Percentiles rank a stretch among this genome's conserved stretches.
phyloP scores from a whole-genome alignment of 768 basidiomycete genomes.

The Mycena venus region DNA sequence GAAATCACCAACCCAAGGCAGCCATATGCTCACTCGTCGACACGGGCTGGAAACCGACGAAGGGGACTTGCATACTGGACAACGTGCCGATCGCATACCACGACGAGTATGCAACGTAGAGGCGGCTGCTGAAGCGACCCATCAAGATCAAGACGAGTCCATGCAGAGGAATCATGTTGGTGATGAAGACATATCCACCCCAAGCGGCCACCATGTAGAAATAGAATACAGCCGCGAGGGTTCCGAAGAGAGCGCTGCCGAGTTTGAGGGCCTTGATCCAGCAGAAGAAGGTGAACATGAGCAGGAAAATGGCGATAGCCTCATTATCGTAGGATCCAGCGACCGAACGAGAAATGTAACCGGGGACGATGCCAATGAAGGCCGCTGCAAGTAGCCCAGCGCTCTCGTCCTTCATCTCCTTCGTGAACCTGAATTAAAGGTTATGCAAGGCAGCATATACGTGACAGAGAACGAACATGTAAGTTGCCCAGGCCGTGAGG shows the following conservation, averaged over 20 bases:
- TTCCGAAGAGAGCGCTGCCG: constrained; percentile 93
- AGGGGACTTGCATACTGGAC: constrained; percentile 99
- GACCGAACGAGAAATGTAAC: constrained; percentile 98
- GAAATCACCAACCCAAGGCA: constrained; percentile 78
- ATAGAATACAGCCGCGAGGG: constrained; percentile 94
- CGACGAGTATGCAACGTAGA: constrained; percentile 95
- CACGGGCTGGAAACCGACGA: constrained; percentile 99
- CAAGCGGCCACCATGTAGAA: constrained; percentile 99
- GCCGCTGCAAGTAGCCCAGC: constrained; percentile 97
- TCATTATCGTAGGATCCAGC: constrained; percentile 99
- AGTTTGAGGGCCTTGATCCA: constrained; percentile 98
- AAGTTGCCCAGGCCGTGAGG: constrained; percentile 96
- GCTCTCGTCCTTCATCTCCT: constrained; percentile 94
- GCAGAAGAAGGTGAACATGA: constrained; percentile 98
- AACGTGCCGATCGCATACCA: constrained; percentile 99
- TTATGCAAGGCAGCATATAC: background rate
- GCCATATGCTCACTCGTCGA: constrained; percentile 99
- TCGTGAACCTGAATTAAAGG: constrained; percentile 80
- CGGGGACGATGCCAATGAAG: constrained; percentile 97
- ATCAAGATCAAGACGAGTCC: constrained; percentile 95
- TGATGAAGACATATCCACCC: constrained; percentile 99
- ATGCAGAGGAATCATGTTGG: constrained; percentile 99
- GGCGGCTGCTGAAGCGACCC: constrained; percentile 92
- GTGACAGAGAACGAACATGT: constrained; percentile 73
- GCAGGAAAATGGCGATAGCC: constrained; percentile 99